Conservation (phyloP, 352 stramenopile genomes). For the Phytophthora sojae region DNA sequence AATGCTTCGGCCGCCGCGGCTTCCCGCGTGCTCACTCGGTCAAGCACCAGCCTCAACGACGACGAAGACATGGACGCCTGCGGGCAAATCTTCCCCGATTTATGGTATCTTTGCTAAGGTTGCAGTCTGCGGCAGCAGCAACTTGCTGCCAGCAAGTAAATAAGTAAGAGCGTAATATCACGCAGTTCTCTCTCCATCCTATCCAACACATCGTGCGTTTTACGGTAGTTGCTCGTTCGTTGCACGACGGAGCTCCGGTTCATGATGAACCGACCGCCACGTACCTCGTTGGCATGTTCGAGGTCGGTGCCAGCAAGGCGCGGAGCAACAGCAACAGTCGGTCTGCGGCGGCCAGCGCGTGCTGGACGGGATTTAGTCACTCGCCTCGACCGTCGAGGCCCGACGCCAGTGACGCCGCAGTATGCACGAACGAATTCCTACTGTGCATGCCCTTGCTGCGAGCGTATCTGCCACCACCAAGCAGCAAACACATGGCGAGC, state of each 20-base stretch:
- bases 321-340: neutral
- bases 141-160: slow-evolving; percentile 12
- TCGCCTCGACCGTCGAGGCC: neutral
- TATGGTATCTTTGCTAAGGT: slow-evolving; percentile 59
- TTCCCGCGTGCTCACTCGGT: slow-evolving; percentile 38
- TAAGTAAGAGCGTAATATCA: slow-evolving; percentile 31
- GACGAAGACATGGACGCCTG: slow-evolving; percentile 57
- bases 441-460: neutral
- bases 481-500: slow-evolving; percentile 19
- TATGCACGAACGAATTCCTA: slow-evolving; percentile 34
- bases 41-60: slow-evolving; percentile 49
- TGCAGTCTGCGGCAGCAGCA: neutral
- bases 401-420: slow-evolving; percentile 9
- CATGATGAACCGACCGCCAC: neutral
- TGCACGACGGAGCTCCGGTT: too few species aligned
- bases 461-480: slow-evolving; percentile 5
- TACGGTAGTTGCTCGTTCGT: too few species aligned
- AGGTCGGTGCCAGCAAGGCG: neutral
- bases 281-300: neutral
- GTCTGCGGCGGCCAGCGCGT: neutral
- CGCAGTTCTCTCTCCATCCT: slow-evolving; percentile 14
- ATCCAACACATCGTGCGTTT: neutral
- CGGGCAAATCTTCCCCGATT: slow-evolving; percentile 52
- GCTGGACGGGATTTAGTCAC: neutral
- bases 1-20: slow-evolving; percentile 36